Conservation (phyloP, 768 basidiomycete genomes). For the Mycena metata region DNA sequence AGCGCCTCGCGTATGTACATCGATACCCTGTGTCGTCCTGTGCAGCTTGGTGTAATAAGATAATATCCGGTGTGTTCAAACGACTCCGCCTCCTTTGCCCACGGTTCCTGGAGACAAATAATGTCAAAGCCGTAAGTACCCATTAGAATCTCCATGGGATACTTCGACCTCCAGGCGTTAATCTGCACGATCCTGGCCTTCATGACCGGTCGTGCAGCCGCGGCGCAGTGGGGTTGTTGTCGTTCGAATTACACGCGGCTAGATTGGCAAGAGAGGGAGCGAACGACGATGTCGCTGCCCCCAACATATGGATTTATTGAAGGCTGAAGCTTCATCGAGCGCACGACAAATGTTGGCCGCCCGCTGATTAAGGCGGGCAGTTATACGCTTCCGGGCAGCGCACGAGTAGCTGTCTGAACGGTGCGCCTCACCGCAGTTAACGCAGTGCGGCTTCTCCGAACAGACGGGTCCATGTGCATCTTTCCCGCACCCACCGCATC, state of each 20-base stretch:
- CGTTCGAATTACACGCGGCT: too few species aligned
- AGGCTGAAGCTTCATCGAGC: too few species aligned
- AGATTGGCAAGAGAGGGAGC: too few species aligned
- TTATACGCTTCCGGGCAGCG: background rate
- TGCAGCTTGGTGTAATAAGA: background rate
- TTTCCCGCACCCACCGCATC: background rate
- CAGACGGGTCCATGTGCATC: background rate
- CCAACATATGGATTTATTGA: too few species aligned
- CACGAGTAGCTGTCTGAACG: background rate
- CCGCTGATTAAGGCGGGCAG: background rate
- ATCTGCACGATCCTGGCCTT: background rate
- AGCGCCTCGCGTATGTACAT: background rate
- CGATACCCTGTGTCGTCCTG: background rate
- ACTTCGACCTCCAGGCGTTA: conserved; percentile 8
- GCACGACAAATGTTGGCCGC: too few species aligned
- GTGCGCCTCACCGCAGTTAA: conserved; percentile 1
- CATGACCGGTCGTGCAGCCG: too few species aligned
- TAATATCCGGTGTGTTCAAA: background rate
- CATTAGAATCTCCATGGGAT: conserved; percentile 18
- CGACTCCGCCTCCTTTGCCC: background rate
- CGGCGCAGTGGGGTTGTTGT: too few species aligned
- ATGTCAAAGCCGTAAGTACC: conserved; percentile 14
- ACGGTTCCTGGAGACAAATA: conserved; percentile 9
- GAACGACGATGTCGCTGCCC: too few species aligned
- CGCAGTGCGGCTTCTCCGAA: background rate